Percentiles rank a stretch among this genome's conserved stretches.
Conservation (phyloP, 345 rosid species). For the Rhodomyrtus tomentosa region DNA sequence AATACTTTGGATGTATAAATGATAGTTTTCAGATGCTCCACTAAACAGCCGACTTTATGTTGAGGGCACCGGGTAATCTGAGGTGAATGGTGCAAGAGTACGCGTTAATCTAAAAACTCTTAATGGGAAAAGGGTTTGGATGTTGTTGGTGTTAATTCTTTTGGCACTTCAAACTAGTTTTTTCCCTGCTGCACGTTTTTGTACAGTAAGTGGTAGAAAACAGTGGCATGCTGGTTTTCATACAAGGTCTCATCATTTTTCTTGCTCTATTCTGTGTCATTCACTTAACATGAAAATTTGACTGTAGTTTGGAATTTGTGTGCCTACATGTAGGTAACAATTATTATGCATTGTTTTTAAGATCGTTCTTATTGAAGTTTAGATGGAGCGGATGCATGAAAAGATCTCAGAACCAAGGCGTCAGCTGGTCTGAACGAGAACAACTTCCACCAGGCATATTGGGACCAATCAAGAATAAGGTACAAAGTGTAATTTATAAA, state of each 20-base stretch:
- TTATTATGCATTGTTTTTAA: background rate
- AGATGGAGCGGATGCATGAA: slow-evolving; percentile 99
- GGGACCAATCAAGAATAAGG: slow-evolving; percentile 91
- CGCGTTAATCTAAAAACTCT: background rate
- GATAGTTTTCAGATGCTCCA: background rate
- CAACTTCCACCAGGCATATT: slow-evolving; percentile 90
- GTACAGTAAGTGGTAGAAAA: background rate
- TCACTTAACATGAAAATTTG: background rate
- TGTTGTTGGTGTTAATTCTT: background rate
- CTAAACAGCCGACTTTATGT: background rate
- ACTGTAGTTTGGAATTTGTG: background rate
- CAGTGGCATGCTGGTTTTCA: background rate
- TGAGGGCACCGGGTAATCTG: background rate
- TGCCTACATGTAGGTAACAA: background rate
- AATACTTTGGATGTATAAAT: background rate
- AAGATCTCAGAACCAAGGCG: slow-evolving; percentile 72
- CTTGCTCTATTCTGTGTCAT: background rate
- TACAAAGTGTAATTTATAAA: background rate
- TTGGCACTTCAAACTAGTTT: background rate
- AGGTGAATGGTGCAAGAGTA: background rate
- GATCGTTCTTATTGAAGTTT: background rate
- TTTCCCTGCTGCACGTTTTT: background rate
- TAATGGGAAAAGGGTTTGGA: background rate
- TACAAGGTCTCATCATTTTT: background rate
- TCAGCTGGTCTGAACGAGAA: slow-evolving; percentile 64